Evolutionary conservation across 2,329 filamentous ascomycete genomes (phyloP), one percentile per base, ranked within the genome.

Genomic region (Stagonosporopsis rhizophila): DNA sequence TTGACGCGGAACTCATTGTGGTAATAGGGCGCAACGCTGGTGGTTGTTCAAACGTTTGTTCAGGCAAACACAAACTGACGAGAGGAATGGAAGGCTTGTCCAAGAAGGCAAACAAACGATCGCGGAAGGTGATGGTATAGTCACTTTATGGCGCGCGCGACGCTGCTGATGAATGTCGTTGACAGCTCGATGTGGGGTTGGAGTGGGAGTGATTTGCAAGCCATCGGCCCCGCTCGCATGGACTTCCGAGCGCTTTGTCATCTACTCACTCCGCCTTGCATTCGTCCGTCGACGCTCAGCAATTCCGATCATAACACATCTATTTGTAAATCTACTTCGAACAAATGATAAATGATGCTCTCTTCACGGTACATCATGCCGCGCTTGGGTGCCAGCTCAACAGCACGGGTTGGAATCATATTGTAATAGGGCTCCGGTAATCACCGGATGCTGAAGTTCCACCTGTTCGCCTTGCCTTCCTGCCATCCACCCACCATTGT

Each of bases 21-120:
- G 59, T 58, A 38, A 62, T 61, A 30, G 56, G 61, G 54, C 58
- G 62, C 32, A 60, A 58, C 20, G 35, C 3, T 15, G 8, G 28
- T 17, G 14, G 23, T 12, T 15, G 22, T 37, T 23, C 15, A 9
- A 35, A 2, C 11, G 19, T n/a, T n/a, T 46, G 17, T 42, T 30
- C 15, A 42, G 4, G 20, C n/a, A 28, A 25, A 19, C 1, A 20
- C 9, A 11, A 22, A 37, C 6, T 1, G 11, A 12, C 27, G 23
- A 27, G 28, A 15, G 14, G 34, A 20, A 20, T 11, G 25, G 5
- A 28, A 38, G 4, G 34, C 41, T 6, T 17, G 27, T 37, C 11
- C 30, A 20, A 37, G 9, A 0, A 41, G 9, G 22, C 37, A 23
- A 28, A 41, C 50, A 20, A 8, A 38, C 3, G 4, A 19, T 12